These are phyloP conservation scores for Acanthamoeba castellanii DNA, from an alignment of 208 protist genomes.

Conservation along the genomic window DNA sequence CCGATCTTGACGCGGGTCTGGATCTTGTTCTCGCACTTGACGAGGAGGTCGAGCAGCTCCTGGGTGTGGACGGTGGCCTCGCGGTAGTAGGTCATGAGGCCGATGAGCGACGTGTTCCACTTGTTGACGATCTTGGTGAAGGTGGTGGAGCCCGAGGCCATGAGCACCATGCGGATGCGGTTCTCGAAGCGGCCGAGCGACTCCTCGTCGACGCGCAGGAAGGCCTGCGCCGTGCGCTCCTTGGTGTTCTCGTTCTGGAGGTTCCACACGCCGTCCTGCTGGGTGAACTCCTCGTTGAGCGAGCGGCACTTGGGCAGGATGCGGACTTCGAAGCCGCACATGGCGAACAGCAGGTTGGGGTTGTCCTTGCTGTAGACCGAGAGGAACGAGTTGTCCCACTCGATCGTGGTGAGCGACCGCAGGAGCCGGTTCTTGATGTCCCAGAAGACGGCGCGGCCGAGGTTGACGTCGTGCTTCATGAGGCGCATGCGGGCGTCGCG, in stretches of 20 bases:
- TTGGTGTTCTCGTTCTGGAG: constrained; percentile 99
- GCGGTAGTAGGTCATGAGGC: constrained; percentile 99
- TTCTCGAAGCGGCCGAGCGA: constrained; percentile 98
- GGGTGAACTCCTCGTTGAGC: constrained; percentile 93
- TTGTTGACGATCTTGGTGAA: constrained; percentile 99
- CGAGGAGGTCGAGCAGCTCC: constrained; percentile 99
- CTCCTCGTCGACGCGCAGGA: constrained; percentile 97
- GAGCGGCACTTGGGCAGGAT: constrained; percentile 96
- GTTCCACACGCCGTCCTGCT: constrained; percentile 99
- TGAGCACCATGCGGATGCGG: constrained; percentile 98
- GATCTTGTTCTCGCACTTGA: constrained; percentile 99
- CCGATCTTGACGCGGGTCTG: constrained; percentile 99
- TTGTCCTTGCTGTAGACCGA: constrained; percentile 99
- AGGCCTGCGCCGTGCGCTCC: constrained; percentile 99
- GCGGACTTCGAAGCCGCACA: constrained; percentile 99
- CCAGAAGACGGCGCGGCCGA: constrained; percentile 99
- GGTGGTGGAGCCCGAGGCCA: constrained; percentile 99
- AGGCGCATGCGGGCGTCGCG: constrained; percentile 99
- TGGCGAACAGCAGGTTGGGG: constrained; percentile 99
- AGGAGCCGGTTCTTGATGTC: constrained; percentile 99
- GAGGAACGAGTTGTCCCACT: constrained; percentile 98
- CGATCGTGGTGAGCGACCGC: constrained; percentile 96
- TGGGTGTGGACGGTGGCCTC: constrained; percentile 95
- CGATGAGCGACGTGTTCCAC: constrained; percentile 99
- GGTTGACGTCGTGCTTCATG: constrained; percentile 99